Evolutionary conservation across 2,329 filamentous ascomycete genomes (phyloP).

Genomic region (Hymenoscyphus salicellus): DNA sequence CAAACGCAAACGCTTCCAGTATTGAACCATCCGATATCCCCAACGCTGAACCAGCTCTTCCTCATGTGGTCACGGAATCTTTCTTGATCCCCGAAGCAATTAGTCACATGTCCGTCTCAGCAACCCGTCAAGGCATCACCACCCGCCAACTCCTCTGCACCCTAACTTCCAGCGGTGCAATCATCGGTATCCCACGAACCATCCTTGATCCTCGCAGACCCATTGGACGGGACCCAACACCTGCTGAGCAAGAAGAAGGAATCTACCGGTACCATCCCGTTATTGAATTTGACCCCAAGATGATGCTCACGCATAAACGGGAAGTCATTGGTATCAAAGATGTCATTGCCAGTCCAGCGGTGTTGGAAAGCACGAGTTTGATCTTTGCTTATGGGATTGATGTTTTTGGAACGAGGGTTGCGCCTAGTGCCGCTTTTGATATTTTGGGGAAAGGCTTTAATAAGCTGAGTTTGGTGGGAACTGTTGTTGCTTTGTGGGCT

Average conservation of each 20-base stretch:
- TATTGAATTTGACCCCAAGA: conserved; percentile 80
- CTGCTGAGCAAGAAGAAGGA: conserved; percentile 79
- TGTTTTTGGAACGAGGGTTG: conserved; percentile 79
- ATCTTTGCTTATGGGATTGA: conserved; percentile 87
- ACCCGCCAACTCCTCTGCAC: conserved; percentile 78
- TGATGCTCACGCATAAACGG: conserved; percentile 75
- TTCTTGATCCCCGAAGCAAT: conserved; percentile 81
- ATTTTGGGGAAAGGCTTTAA: conserved; percentile 91
- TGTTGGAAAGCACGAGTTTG: conserved; percentile 88
- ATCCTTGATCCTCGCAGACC: conserved; percentile 84
- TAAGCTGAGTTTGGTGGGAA: conserved; percentile 78
- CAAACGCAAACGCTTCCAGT: conserved; percentile 72
- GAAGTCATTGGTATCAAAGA: conserved; percentile 73
- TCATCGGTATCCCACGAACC: conserved; percentile 75
- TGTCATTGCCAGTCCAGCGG: conserved; percentile 71
- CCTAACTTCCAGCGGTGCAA: conserved; percentile 67
- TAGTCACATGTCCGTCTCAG: conserved; percentile 74
- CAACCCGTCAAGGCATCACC: conserved; percentile 89
- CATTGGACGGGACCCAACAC: conserved; percentile 76
- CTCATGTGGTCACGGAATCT: conserved; percentile 74
- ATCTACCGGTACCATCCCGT: conserved; percentile 71
- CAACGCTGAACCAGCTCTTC: conserved; percentile 54
- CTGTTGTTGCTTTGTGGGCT: conserved; percentile 73
- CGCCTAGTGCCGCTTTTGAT: conserved; percentile 89
- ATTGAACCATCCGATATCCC: conserved; percentile 61